Evolutionary conservation across 345 rosid genomes (phyloP).

Genomic region (Bruguiera gymnorhiza): DNA sequence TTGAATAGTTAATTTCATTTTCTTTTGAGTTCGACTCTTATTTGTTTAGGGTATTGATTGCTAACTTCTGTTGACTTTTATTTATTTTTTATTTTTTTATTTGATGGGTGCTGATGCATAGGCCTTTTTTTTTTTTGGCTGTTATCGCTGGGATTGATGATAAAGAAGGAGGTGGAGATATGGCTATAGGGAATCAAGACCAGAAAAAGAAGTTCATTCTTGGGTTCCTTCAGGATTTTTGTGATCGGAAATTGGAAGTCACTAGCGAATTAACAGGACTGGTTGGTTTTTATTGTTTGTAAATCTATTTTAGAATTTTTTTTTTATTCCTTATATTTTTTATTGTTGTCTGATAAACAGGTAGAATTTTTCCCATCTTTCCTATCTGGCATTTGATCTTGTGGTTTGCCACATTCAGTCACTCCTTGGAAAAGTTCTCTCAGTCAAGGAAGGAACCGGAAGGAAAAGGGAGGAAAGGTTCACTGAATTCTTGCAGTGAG

Average conservation of each 20-base stretch:
- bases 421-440: conserved; percentile 37
- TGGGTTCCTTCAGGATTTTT: background rate
- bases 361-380: background rate
- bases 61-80: background rate
- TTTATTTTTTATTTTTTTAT: background rate
- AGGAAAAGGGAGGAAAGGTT: conserved; percentile 22
- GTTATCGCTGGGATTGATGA: conserved; percentile 19
- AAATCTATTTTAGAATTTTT: too few species aligned
- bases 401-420: conserved; percentile 28
- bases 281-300: too few species aligned
- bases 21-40: background rate
- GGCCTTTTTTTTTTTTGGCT: background rate
- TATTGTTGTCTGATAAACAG: background rate
- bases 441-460: conserved; percentile 28
- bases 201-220: conserved; percentile 34
- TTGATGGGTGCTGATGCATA: background rate
- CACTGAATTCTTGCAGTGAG: conserved; percentile 34
- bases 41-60: background rate
- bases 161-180: conserved; percentile 14
- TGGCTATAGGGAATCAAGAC: conserved; percentile 37
- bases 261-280: background rate
- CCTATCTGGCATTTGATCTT: background rate
- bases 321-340: too few species aligned
- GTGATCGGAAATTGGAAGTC: background rate
- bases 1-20: background rate